Conservation (phyloP, 306 rosid species). For the Rosa persica region DNA sequence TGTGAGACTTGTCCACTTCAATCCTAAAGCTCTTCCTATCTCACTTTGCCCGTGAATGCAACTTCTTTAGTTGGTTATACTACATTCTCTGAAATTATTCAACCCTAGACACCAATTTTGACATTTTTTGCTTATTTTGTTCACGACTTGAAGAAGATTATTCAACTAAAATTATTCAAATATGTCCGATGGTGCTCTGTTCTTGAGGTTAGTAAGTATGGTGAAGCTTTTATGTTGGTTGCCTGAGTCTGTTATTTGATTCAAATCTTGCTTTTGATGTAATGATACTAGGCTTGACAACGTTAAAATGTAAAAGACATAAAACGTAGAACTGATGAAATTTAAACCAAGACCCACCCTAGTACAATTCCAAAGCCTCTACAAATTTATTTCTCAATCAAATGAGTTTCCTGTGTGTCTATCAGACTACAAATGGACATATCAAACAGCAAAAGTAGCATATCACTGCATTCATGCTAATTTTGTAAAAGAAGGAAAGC, state of each 20-base stretch:
- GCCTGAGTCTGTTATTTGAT: not conserved
- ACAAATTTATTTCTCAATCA: not conserved
- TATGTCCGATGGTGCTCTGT: not conserved
- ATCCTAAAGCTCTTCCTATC: not conserved
- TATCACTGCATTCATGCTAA: constrained; percentile 11
- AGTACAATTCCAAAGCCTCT: not conserved
- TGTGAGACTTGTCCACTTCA: not conserved
- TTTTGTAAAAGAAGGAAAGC: constrained; percentile 17
- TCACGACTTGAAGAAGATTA: not conserved
- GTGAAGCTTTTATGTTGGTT: not conserved
- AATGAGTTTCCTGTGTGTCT: not conserved
- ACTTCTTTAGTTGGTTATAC: not conserved
- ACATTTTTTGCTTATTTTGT: not conserved
- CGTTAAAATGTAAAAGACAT: not conserved
- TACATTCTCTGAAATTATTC: not conserved
- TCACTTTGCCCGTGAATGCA: not conserved
- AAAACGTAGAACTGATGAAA: not conserved
- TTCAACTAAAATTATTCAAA: not conserved
- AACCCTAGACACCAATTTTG: not conserved
- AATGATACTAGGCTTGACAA: not conserved
- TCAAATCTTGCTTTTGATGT: not conserved
- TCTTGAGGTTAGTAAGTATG: not conserved
- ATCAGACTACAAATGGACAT: constrained; percentile 8
- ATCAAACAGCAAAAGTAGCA: constrained; percentile 21
- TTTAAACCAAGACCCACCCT: not conserved